Evolutionary conservation across 2,329 filamentous ascomycete genomes (phyloP), one percentile per base, ranked within the genome.

Genomic region (Stemphylium lycopersici): DNA sequence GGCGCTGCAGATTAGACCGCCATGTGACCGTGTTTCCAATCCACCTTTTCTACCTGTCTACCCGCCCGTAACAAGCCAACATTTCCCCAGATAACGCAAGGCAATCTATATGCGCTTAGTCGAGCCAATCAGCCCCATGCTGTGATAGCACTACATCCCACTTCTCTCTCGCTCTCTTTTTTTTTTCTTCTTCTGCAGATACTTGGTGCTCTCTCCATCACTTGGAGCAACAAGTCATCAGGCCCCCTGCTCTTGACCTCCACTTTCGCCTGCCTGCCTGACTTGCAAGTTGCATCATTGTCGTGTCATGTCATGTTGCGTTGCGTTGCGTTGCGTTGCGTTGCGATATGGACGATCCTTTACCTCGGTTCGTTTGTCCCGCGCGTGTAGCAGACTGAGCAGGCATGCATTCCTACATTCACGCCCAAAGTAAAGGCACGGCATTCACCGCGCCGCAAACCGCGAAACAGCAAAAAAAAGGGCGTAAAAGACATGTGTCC

Each of bases 61-160:
- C 29, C 37, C 37, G 37, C 37, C 46, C 29, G 36, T 33, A 42
- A 42, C 29, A 41, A 48, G 46, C 46, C 46, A 48, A 31, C 37
- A 29, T 50, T 50, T 44, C 39, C 47, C 47, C 26, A 50, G 47
- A 50, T 50, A 29, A 50, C 24, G 46, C 18, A 42, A 22, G 37
- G 37, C 32, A 50, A 50, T 50, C 31, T 50, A 44, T 26, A 50
- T 50, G 47, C 47, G 47, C 47, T 44, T 44, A 44, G 38, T 36
- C 39, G 24, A 26, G 18, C 47, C 47, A 50, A 50, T 37, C 38
- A 43, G 4, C 31, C 22, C 18, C 32, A 43, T 32, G 22, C 13
- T 20, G 31, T 16, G 18, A 48, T 22, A 20, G 29, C 29, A 43
- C n/a, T 6, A 26, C 15, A 40, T 26, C 43, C 2, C 11, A 29